Base-by-base conservation (phyloP, 1,139 yeast species). In the Candida tunisiensis region DNA sequence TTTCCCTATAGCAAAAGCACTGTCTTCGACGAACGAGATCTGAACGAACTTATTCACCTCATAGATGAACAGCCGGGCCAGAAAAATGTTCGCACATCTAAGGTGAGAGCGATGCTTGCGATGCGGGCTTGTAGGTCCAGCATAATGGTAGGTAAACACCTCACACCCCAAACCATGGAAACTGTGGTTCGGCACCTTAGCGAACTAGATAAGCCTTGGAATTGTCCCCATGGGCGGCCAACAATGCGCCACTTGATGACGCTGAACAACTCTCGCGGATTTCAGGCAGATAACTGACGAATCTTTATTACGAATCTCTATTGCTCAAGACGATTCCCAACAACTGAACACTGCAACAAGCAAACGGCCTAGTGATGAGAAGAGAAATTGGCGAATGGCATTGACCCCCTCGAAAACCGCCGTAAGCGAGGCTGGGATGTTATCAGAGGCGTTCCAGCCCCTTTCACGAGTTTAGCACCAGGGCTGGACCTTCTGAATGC, bases 221-320 rank as follows among this genome's bases (percentile, higher is more conserved):
- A 85, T 44, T 88, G 99, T 49, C 99, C 99, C 0, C 99, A 88
- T 51, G 98, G 99, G 0, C 58, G 99, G 34, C 99, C 98, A 1
- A 88, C 99, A 2, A 69, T 88, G 75, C 61, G 98, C 31, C 96
- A 88, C 49, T 56, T 88, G 31, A 67, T 73, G 36, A 83, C 79
- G 26, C 27, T 40, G 5, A 29, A 27, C 8, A 36, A 18, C 24
- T 20, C 14, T 13, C 14, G n/a, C 9, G n/a, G n/a, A 5, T 20
- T 10, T n/a, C 9, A 12, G 5, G 22, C n/a, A 20, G 22, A 20
- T 20, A 10, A 10, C 9, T 20, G 9, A 20, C 11, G 5, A 6
- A 15, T 12, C 15, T 19, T 13, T 11, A 16, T 15, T 15, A 20
- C 18, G 13, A 14, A 14, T 11, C 12, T 22, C 13, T 21, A 21